Percentiles rank a stretch among this genome's conserved stretches.
Evolutionary conservation across 192 early-diverging fungal genomes (phyloP).

Genomic region (Umbelopsis ramanniana): DNA sequence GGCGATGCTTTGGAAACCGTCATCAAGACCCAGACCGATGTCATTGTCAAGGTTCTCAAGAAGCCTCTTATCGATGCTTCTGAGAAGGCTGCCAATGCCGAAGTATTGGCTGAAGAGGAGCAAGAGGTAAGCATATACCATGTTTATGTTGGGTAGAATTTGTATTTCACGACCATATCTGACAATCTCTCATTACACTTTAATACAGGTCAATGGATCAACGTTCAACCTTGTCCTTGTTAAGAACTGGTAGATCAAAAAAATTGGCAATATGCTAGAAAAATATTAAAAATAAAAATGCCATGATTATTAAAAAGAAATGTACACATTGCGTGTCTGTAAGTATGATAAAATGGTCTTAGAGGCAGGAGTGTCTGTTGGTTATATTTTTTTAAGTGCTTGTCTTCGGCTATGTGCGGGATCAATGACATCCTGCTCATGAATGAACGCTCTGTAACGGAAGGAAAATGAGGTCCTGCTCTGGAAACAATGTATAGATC

Average conservation of each 20-base stretch:
- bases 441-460: neutral
- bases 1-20: slow-evolving; percentile 70
- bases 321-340: neutral
- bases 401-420: slow-evolving; percentile 3
- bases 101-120: slow-evolving; percentile 81
- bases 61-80: slow-evolving; percentile 54
- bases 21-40: slow-evolving; percentile 72
- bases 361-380: neutral
- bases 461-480: neutral
- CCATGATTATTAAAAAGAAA: neutral
- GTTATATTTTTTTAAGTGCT: neutral
- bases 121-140: slow-evolving; percentile 62
- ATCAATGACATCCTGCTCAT: slow-evolving; percentile 17
- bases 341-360: no score
- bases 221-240: slow-evolving; percentile 76
- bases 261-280: neutral
- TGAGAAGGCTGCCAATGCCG: slow-evolving; percentile 39
- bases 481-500: neutral
- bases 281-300: slow-evolving; percentile 5
- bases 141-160: neutral
- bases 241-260: slow-evolving; percentile 42
- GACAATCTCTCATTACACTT: slow-evolving; percentile 12
- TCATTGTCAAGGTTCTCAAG: slow-evolving; percentile 77
- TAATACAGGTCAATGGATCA: slow-evolving; percentile 58
- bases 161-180: neutral